Conservation (phyloP, 352 stramenopile genomes). For the Phytophthora foliorum region DNA sequence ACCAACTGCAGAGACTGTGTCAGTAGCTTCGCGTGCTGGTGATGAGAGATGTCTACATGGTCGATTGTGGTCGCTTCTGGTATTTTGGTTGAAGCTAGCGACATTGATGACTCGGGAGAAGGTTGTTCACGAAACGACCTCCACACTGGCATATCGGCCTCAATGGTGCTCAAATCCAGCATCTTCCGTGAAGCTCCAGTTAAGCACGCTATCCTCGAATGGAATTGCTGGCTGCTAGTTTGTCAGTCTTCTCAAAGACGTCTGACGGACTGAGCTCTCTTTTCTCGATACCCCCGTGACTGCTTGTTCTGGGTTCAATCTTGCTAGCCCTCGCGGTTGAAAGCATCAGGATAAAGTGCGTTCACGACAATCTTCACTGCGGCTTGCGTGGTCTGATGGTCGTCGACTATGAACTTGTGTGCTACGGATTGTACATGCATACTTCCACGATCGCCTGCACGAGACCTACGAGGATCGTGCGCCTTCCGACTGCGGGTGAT, state of each 20-base stretch:
- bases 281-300: slow-evolving; percentile 3
- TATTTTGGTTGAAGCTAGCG: neutral
- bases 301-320: slow-evolving; percentile 7
- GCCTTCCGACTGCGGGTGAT: slow-evolving; percentile 8
- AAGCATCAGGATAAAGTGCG: slow-evolving; percentile 13
- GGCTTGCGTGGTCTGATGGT: slow-evolving; percentile 17
- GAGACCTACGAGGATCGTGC: slow-evolving; percentile 33
- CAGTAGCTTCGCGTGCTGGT: slow-evolving; percentile 30
- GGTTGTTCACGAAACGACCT: neutral
- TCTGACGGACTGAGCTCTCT: slow-evolving; percentile 4
- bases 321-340: slow-evolving; percentile 5
- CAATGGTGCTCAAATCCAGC: slow-evolving; percentile 12
- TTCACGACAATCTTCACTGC: slow-evolving; percentile 34
- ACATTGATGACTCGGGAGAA: neutral
- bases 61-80: slow-evolving; percentile 9
- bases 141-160: neutral
- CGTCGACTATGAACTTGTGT: slow-evolving; percentile 35
- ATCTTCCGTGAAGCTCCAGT: slow-evolving; percentile 2
- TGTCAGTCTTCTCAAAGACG: slow-evolving; percentile 7
- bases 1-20: slow-evolving; percentile 36
- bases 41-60: slow-evolving; percentile 25
- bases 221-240: neutral
- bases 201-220: slow-evolving; percentile 4
- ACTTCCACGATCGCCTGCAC: slow-evolving; percentile 34
- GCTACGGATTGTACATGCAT: slow-evolving; percentile 32